Base-by-base conservation (phyloP, 2,329 filamentous ascomycete species). In the Colletotrichum orchidophilum region DNA sequence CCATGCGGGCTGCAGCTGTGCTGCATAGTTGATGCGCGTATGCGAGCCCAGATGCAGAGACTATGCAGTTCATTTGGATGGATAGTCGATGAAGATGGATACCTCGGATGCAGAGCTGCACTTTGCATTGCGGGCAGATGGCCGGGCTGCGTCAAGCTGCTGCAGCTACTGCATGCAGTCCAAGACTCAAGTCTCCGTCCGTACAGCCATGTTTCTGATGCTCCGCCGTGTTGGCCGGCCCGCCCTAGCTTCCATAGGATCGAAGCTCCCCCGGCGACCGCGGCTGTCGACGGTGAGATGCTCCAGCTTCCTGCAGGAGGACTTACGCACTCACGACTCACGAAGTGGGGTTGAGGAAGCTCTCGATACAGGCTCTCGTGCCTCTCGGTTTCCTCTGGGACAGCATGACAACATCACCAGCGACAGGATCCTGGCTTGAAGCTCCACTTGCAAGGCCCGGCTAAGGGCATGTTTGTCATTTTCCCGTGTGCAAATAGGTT, bases 401-500 rank as follows among this genome's bases (percentile, higher is more conserved):
- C 58, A 58, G 53, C 58, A 68, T 63, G 64, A 54, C 58, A 63
- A 29, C 58, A 71, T 71, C 57, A 53, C 21, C 27, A 42, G 35
- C 63, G 31, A 24, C 42, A 42, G 39, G 57, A 61, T 31, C 58
- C 64, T 21, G 52, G 52, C 24, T 50, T 7, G 39, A 11, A 49
- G 58, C 64, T 54, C 68, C 64, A 63, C 68, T 33, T 35, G 33
- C 26, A 68, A 26, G 58, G 42, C 57, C 27, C 57, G 63, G 33
- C 54, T 63, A 70, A 71, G 64, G 52, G 50, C 64, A 67, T 63
- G 58, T 67, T 71, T 63, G 68, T 59, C 55, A 66, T 42, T 52
- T 61, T 62, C 57, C 55, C 67, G 63, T 26, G 58, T 68, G 64
- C 68, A 68, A 64, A 63, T 42, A 71, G 58, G 63, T 55, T 55